Evolutionary conservation across 768 basidiomycete genomes (phyloP).

Genomic region (Baorangia bicolor): DNA sequence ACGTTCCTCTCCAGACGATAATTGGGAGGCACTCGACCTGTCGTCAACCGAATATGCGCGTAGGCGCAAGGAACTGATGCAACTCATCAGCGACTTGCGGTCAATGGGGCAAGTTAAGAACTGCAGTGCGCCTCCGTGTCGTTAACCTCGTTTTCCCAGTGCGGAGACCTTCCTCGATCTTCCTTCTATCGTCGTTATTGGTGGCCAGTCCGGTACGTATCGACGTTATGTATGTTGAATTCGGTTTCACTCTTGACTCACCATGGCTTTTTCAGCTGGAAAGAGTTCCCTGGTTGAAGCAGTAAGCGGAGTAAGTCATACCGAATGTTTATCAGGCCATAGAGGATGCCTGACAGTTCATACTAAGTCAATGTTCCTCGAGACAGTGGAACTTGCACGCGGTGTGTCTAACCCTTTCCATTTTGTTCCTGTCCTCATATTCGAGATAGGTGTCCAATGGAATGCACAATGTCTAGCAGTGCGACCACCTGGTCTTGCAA

Average conservation of each 20-base stretch:
- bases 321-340: neutral
- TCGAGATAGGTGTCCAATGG: conserved; percentile 48
- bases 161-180: conserved; percentile 41
- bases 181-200: conserved; percentile 56
- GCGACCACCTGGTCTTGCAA: conserved; percentile 42
- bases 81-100: conserved; percentile 37
- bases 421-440: neutral
- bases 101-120: conserved; percentile 38
- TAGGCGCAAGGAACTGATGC: conserved; percentile 39
- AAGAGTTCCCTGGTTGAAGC: conserved; percentile 63
- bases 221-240: neutral
- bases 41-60: conserved; percentile 40
- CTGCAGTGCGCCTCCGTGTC: neutral
- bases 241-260: neutral
- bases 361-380: conserved; percentile 57
- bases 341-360: neutral
- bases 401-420: conserved; percentile 31
- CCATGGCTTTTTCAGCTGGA: conserved; percentile 39
- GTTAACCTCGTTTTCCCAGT: conserved; percentile 25
- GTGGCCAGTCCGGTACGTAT: conserved; percentile 51
- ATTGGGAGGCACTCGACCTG: conserved; percentile 19
- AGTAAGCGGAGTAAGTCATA: conserved; percentile 47
- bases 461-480: conserved; percentile 47
- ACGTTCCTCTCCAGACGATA: conserved; percentile 13
- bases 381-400: conserved; percentile 60